These are phyloP conservation scores for Lepiota brunneoincarnata DNA, from an alignment of 768 basidiomycete genomes.

Conservation along the genomic window DNA sequence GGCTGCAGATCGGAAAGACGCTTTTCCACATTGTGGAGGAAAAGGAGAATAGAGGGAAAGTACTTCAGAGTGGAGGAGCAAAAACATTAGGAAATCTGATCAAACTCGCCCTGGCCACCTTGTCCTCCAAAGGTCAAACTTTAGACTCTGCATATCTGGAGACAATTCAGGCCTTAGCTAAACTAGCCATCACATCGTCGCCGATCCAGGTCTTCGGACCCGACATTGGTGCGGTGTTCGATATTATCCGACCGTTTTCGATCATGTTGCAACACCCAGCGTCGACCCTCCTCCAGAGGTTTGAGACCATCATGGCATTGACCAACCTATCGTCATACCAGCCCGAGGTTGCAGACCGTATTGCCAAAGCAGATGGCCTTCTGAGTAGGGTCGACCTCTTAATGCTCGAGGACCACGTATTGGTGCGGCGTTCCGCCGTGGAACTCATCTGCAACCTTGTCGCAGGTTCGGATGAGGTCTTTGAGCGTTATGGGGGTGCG, in stretches of 20 bases:
- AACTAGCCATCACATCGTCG: conserved; percentile 88
- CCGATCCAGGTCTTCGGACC: conserved; percentile 92
- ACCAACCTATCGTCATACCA: conserved; percentile 90
- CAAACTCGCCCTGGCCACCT: conserved; percentile 39
- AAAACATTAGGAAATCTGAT: conserved; percentile 63
- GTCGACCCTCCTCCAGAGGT: conserved; percentile 75
- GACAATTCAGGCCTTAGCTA: conserved; percentile 86
- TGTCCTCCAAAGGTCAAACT: conserved; percentile 21
- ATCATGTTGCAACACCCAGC: conserved; percentile 66
- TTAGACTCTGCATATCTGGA: conserved; percentile 38
- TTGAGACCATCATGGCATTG: conserved; percentile 94
- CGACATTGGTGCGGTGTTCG: conserved; percentile 68
- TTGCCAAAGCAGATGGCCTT: conserved; percentile 60
- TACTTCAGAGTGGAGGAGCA: conserved; percentile 77
- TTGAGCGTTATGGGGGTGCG: conserved; percentile 64
- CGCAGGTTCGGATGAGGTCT: conserved; percentile 70
- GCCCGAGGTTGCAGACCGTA: conserved; percentile 59
- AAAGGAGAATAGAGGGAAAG: conserved; percentile 70
- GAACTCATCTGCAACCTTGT: conserved; percentile 94
- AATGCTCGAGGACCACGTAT: conserved; percentile 76
- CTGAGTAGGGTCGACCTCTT: conserved; percentile 67
- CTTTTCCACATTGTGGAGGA: conserved; percentile 75
- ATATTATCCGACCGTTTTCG: conserved; percentile 82
- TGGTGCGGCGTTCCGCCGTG: conserved; percentile 84
- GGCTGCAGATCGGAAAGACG: conserved; percentile 54